These are phyloP conservation scores for Ophiostoma sp. DNA, from an alignment of 2,329 filamentous ascomycete species.

Conservation along the genomic window DNA sequence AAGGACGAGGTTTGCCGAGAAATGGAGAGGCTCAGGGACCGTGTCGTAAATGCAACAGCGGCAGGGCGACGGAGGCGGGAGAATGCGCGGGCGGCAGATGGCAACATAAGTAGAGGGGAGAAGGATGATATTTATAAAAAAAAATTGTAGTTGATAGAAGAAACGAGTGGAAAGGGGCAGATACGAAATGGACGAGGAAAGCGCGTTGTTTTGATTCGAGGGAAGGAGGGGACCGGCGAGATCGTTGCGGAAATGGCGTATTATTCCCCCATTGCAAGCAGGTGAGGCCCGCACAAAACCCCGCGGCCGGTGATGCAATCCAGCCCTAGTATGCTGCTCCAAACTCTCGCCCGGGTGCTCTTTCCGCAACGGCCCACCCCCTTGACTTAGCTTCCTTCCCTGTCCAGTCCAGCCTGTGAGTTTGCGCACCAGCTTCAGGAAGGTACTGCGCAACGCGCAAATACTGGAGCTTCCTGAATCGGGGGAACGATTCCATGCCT, in stretches of 20 bases:
- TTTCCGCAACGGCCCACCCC: not conserved
- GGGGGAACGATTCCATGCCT: not conserved
- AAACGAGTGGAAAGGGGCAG: not conserved
- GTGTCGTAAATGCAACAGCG: not conserved
- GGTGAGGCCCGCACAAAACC: slow-evolving; percentile 14
- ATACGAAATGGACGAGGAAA: slow-evolving; percentile 2
- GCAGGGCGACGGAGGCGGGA: slow-evolving; percentile 11
- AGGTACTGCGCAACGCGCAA: not conserved
- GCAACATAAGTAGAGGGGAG: slow-evolving; percentile 21
- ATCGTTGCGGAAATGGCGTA: slow-evolving; percentile 14
- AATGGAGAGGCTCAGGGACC: not conserved
- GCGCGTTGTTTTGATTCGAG: slow-evolving; percentile 8
- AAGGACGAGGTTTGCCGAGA: not conserved
- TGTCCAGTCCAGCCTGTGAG: not conserved
- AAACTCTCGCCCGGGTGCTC: not conserved
- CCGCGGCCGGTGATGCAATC: slow-evolving; percentile 27
- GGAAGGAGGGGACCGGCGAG: not conserved
- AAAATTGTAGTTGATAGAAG: not conserved
- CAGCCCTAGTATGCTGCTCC: not conserved
- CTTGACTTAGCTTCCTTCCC: not conserved
- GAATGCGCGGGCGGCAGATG: slow-evolving; percentile 10
- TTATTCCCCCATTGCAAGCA: not conserved
- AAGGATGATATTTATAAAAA: not conserved
- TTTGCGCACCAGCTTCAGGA: not conserved
- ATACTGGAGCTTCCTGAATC: not conserved